Base-by-base conservation (phyloP, 495 filamentous ascomycete species). In the Penicillium diatomitis region DNA sequence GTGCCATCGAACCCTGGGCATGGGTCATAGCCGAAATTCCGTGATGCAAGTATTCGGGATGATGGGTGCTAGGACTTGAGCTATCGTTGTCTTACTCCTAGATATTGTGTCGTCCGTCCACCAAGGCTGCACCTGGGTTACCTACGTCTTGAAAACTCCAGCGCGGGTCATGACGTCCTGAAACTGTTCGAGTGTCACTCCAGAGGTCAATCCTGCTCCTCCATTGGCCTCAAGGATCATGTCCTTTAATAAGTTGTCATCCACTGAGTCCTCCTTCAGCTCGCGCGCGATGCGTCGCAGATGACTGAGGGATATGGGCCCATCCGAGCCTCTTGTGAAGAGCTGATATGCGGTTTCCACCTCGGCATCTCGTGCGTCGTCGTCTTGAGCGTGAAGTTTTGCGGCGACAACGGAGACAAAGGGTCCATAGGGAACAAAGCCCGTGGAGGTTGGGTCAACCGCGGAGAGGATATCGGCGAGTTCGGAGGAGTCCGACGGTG, bases 201-300 rank as follows among this genome's bases (percentile, higher is more conserved):
- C 90, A 48, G 67, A 76, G 31, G 74, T 76, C 6, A 90, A 73
- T 8, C 85, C 84, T 5, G 71, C 79, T 3, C 87, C 88, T 1
- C 85, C 89, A 65, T 90, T 95, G 52, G 88, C 92, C 73, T 96
- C 92, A 36, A 85, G 61, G 39, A 98, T 82, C 92, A 98, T 98
- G 73, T 95, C 88, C 66, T 74, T 77, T 55, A 98, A 67, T 62
- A 95, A 56, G 20, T 86, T 79, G 56, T 96, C 92, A 11, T 75
- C 76, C 32, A 95, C 82, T n/a, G 50, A 56, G 39, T 78, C 73
- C 54, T 95, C 88, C 64, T 87, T 84, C 58, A 98, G 65, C 51
- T 88, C 80, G 57, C 76, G 81, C 46, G 91, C 90, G 46, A 97
- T 82, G 57, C 86, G 74, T 63, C 76, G 80, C 62, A 98, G 68